Conservation (phyloP, 106 monocot species). For the Amphibolis antarctica region DNA sequence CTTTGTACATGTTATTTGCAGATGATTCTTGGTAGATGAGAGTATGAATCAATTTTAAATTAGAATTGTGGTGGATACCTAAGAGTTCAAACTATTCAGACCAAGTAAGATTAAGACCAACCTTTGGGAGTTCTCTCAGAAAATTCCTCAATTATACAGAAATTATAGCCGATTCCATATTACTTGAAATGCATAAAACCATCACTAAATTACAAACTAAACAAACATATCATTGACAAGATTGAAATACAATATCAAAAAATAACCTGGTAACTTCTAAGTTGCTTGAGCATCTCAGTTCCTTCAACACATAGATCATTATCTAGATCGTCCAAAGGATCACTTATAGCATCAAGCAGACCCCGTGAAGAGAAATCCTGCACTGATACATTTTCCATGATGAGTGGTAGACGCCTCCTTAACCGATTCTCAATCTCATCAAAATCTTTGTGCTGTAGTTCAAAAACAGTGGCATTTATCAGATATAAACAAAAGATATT, state of each 20-base stretch:
- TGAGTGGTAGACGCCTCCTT: conserved; percentile 46
- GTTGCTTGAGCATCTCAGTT: conserved; percentile 39
- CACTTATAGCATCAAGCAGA: conserved; percentile 59
- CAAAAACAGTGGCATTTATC: background rate
- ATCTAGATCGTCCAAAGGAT: conserved; percentile 67
- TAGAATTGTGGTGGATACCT: no score
- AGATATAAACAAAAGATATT: background rate
- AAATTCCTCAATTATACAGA: no score
- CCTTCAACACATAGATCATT: conserved; percentile 69
- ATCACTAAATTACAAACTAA: no score
- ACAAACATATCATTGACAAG: no score
- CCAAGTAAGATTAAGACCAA: no score
- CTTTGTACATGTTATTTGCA: no score
- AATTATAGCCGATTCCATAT: no score
- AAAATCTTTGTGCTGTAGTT: conserved; percentile 71
- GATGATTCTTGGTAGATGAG: no score
- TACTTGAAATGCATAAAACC: no score
- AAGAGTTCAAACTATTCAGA: no score
- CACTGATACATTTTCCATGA: conserved; percentile 41
- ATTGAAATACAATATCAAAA: background rate
- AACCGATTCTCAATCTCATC: conserved; percentile 74
- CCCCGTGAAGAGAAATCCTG: conserved; percentile 37
- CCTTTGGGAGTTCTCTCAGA: no score
- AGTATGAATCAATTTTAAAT: no score
- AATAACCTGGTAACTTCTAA: conserved; percentile 76